Evolutionary conservation across 106 monocot genomes (phyloP), one percentile per base, ranked within the genome.

Genomic region (Hemerocallis citrina): DNA sequence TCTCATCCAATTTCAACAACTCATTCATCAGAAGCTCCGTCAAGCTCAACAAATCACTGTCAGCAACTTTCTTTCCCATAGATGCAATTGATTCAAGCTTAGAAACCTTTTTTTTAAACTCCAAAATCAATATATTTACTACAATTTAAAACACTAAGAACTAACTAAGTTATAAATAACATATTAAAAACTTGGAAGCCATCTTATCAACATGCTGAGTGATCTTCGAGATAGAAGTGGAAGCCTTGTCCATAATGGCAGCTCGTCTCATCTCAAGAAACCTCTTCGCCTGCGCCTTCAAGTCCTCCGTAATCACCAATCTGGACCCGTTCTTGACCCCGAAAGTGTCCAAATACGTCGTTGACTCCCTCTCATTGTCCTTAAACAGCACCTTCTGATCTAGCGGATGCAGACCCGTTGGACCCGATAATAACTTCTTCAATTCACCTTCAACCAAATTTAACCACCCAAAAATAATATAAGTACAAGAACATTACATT

Each of bases 281-380:
- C 13, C 94, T 71, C 44, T 68, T 74, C 4, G 94, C 89, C 62
- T 85, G 74, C 1, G 80, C 94, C 12, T 77, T 46, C 14, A 83
- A 42, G 51, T 94, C 89, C 73, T 86, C 83, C 7, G 78, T 13
- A 4, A 94, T 50, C 0, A 85, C 75, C 29, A 94, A 34, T 68
- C 89, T 94, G 12, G 94, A 89, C 41, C 79, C 65, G 70, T 89
- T 86, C 48, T 85, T 85, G 40, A 94, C 94, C 20, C 89, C 94
- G 61, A 71, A 30, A 29, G 41, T 75, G 66, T 94, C 94, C 28
- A 94, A 68, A 55, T 62, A 94, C 35, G 85, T 80, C 9, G 61
- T 38, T 6, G 89, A 78, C 7, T 78, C 83, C 67, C 79, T 63
- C 68, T 85, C 94, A 73, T 81, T 94, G 66, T 85, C 80, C 71